phyloP scores from a whole-genome alignment of 225 moss, liverwort and hornwort species.

The Polytrichum formosum region DNA sequence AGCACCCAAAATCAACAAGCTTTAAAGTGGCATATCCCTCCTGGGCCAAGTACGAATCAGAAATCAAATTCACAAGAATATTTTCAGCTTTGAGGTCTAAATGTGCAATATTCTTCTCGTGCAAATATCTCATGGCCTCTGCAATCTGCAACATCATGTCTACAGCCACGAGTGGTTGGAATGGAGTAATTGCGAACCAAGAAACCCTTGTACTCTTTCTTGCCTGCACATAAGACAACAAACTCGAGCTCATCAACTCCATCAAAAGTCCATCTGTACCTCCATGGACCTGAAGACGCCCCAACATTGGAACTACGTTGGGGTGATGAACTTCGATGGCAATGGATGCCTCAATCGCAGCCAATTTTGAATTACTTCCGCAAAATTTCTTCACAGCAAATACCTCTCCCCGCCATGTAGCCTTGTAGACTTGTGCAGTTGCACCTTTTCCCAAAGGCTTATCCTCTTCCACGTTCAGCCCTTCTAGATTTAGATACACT shows the following conservation, averaged over 20 bases:
- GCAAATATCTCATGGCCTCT: neutral
- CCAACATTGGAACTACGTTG: neutral
- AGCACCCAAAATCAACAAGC: neutral
- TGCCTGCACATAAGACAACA: too few species aligned
- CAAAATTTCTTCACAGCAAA: too few species aligned
- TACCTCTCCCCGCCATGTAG: too few species aligned
- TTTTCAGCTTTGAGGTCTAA: neutral
- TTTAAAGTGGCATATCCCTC: neutral
- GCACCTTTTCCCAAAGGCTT: too few species aligned
- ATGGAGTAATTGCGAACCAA: neutral
- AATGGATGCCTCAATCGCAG: too few species aligned
- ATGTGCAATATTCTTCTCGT: neutral
- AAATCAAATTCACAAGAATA: neutral
- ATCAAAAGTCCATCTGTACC: neutral
- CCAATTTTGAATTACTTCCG: too few species aligned
- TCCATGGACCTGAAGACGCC: neutral
- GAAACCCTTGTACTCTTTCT: too few species aligned
- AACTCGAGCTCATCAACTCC: too few species aligned
- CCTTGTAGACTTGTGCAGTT: too few species aligned
- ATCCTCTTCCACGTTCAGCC: too few species aligned
- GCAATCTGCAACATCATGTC: neutral
- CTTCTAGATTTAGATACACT: too few species aligned
- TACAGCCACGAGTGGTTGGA: neutral
- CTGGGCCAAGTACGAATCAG: neutral
- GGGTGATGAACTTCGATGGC: neutral